Evolutionary conservation across 78 protist species (phyloP).

Genomic region (Paratrimastix pyriformis): DNA sequence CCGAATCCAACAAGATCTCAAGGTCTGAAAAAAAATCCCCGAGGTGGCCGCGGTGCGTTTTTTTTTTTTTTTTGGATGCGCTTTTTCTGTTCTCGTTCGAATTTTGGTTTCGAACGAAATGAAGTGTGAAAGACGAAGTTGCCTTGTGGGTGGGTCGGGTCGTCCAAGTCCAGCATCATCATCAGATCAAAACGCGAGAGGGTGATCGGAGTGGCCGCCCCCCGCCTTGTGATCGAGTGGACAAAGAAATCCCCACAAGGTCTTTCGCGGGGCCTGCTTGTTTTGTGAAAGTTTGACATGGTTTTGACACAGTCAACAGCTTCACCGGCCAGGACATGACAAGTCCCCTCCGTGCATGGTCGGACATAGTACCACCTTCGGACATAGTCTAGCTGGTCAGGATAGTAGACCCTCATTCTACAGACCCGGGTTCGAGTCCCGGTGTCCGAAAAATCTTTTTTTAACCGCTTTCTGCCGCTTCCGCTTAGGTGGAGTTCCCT

Average conservation of each 20-base stretch:
- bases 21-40: slow-evolving; percentile 23
- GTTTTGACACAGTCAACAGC: neutral
- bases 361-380: too few species aligned
- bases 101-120: neutral
- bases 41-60: too few species aligned
- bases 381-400: too few species aligned
- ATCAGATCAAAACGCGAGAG: neutral
- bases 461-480: neutral
- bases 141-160: neutral
- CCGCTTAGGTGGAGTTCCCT: slow-evolving; percentile 50
- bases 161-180: neutral
- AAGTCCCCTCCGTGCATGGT: neutral
- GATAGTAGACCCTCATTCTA: too few species aligned
- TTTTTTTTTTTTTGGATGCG: neutral
- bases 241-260: neutral
- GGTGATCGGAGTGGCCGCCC: too few species aligned
- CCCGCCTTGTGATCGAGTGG: neutral
- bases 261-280: neutral
- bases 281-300: neutral
- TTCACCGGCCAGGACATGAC: neutral
- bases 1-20: slow-evolving; percentile 46
- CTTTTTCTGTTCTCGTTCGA: neutral
- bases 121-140: neutral
- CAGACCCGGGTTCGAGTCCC: too few species aligned
- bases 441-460: too few species aligned